Percentiles rank a stretch among this genome's conserved stretches.
Conservation (phyloP, 2,329 filamentous ascomycete species). For the Fusarium buharicum region DNA sequence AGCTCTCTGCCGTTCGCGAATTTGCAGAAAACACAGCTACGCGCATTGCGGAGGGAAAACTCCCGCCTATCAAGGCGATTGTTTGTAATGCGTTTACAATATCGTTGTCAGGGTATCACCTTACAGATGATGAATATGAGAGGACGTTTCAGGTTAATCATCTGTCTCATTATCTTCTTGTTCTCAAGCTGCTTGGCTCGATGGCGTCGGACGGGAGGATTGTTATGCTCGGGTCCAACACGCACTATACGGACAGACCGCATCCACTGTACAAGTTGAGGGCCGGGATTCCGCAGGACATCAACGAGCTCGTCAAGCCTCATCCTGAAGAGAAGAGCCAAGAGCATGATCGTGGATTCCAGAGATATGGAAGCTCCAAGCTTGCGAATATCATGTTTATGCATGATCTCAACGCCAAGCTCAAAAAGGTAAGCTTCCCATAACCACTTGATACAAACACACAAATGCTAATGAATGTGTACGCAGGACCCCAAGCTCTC, state of each 20-base stretch:
- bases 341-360: slow-evolving; percentile 38
- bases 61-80: slow-evolving; percentile 33
- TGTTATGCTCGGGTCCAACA: slow-evolving; percentile 28
- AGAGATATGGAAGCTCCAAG: slow-evolving; percentile 39
- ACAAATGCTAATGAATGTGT: not conserved
- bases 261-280: slow-evolving; percentile 28
- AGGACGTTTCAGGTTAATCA: slow-evolving; percentile 38
- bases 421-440: slow-evolving; percentile 8
- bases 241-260: slow-evolving; percentile 24
- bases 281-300: slow-evolving; percentile 20
- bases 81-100: slow-evolving; percentile 38
- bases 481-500: slow-evolving; percentile 28
- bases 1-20: not conserved
- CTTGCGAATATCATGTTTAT: slow-evolving; percentile 43
- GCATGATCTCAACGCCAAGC: slow-evolving; percentile 36
- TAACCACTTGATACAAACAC: rapidly evolving
- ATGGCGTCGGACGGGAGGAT: slow-evolving; percentile 27
- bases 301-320: slow-evolving; percentile 16
- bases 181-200: slow-evolving; percentile 33
- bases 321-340: slow-evolving; percentile 7
- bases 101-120: slow-evolving; percentile 17
- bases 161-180: slow-evolving; percentile 36
- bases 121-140: slow-evolving; percentile 31
- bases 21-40: slow-evolving; percentile 19
- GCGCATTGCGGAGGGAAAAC: not conserved